These are phyloP conservation scores for Stereum hirsutum DNA, from an alignment of 1,284 basidiomycete genomes.

Conservation along the genomic window DNA sequence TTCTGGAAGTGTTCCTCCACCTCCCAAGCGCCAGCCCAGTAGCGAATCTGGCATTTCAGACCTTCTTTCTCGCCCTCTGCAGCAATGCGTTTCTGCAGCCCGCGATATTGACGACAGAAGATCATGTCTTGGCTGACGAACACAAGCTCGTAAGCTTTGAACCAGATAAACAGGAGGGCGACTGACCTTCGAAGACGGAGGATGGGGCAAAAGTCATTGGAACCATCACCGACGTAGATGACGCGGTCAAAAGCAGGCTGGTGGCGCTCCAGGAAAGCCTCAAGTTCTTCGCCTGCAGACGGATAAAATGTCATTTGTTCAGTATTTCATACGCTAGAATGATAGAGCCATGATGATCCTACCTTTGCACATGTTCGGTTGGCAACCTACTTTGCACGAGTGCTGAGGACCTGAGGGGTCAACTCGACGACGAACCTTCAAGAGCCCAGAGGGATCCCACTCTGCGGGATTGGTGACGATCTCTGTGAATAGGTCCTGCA, in stretches of 20 bases:
- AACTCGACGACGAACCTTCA: constrained; percentile 73
- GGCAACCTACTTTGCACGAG: constrained; percentile 81
- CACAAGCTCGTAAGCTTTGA: background rate
- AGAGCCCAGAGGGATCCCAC: constrained; percentile 67
- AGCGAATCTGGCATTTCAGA: constrained; percentile 62
- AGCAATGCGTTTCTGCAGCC: constrained; percentile 67
- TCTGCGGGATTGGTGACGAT: constrained; percentile 92
- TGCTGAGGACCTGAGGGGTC: constrained; percentile 77
- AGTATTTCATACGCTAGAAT: background rate
- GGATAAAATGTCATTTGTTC: constrained; percentile 3
- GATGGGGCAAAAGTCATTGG: constrained; percentile 94
- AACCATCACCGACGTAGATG: constrained; percentile 90
- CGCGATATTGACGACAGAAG: constrained; percentile 70
- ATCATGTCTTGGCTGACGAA: constrained; percentile 60
- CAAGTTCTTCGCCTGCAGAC: constrained; percentile 81
- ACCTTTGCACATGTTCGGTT: constrained; percentile 99
- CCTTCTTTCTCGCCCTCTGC: constrained; percentile 56
- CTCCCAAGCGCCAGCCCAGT: constrained; percentile 93
- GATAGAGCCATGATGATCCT: constrained; percentile 1
- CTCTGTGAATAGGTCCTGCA: constrained; percentile 71
- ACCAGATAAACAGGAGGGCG: background rate
- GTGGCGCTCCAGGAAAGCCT: constrained; percentile 68
- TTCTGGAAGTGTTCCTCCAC: constrained; percentile 72
- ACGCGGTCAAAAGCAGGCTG: constrained; percentile 71
- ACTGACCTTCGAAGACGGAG: constrained; percentile 68